These are phyloP conservation scores for Medicago arabica DNA, from an alignment of 306 rosid species.

Conservation along the genomic window DNA sequence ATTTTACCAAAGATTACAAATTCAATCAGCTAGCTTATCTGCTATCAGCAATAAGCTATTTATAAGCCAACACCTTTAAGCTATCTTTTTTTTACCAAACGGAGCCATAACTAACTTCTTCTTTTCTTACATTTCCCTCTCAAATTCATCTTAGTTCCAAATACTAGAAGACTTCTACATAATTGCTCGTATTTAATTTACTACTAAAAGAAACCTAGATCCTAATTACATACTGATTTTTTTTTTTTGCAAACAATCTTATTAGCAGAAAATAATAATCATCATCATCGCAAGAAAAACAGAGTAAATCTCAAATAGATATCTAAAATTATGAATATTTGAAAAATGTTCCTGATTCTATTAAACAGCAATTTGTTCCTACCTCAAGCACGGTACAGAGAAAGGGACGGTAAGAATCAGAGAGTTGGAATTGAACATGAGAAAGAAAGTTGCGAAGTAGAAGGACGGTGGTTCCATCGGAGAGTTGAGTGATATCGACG, in stretches of 20 bases:
- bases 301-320: no score
- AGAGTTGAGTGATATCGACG: slow-evolving; percentile 36
- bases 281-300: neutral
- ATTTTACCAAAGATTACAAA: no score
- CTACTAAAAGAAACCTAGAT: neutral
- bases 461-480: slow-evolving; percentile 37
- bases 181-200: neutral
- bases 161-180: neutral
- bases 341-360: no score
- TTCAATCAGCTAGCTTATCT: no score
- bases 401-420: slow-evolving; percentile 58
- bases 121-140: neutral
- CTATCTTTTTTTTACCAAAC: no score
- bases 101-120: neutral
- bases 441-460: slow-evolving; percentile 51
- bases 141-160: neutral
- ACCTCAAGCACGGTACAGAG: slow-evolving; percentile 77
- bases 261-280: neutral
- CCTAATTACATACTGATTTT: slow-evolving; percentile 3
- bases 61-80: no score
- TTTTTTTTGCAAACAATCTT: neutral
- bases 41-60: no score
- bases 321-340: no score
- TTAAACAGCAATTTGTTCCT: neutral
- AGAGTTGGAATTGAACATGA: slow-evolving; percentile 48